Base-by-base conservation (phyloP, 2,329 filamentous ascomycete species). In the Ophidiomyces ophidiicola region DNA sequence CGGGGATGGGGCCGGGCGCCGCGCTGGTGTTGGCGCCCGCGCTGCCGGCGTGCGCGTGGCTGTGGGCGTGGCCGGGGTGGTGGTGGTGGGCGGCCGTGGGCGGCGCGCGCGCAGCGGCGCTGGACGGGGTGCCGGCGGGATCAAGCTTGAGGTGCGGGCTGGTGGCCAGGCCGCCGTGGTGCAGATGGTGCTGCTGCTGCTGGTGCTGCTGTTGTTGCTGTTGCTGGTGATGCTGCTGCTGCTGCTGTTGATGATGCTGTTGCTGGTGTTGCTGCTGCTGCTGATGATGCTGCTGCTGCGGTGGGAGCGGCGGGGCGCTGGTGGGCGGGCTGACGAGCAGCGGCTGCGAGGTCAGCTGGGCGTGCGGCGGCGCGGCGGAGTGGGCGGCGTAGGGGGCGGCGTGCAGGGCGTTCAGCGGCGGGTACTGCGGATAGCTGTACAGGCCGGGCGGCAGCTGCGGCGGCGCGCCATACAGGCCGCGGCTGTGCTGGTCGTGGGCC, bases 1-100 rank as follows among this genome's bases (percentile, higher is more conserved):
- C 90, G 8, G 90, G 90, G 52, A 98, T 98, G 0, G 90, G 90
- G 2, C 90, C 90, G 5, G 90, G 90, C 1, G 90, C 90, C 24
- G 88, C 86, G 54, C 87, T 94, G 7, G 86, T 80, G 57, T 90
- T 93, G 21, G 85, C 74, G 15, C 76, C 79, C 19, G 66, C 38
- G 52, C 35, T 65, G 65, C 47, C 58, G 60, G 50, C 62, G 66
- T 42, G 54, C 25, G 53, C 48, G 26, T 59, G 56, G 2, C 48
- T 35, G 32, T 48, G 51, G 39, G 50, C 35, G 48, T 54, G 7
- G 36, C 32, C 51, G 49, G 54, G 41, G 53, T 65, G 68, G 73
- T 51, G 70, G 76, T 54, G 72, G 70, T 46, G 72, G 78, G 38
- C 32, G 55, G 54, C 7, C 59, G 51, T 8, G 58, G 50, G 39